These are phyloP conservation scores for Tricholoma sp. DNA, from an alignment of 768 basidiomycete species.

Conservation along the genomic window DNA sequence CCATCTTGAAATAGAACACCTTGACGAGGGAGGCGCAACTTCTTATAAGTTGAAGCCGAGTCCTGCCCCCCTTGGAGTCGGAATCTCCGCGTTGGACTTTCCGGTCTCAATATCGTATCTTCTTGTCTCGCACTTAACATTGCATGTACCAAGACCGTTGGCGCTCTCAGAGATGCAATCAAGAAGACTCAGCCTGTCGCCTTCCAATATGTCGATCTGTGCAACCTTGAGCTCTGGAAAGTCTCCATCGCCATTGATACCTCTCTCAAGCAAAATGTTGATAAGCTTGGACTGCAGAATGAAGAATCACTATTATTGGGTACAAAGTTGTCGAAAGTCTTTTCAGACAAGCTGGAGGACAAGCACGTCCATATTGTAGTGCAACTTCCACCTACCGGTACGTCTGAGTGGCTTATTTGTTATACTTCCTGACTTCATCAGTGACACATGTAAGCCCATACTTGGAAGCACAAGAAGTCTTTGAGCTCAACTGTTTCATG, in stretches of 20 bases:
- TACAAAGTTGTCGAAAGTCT: neutral
- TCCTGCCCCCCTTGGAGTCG: too few species aligned
- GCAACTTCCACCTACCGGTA: neutral
- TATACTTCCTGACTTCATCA: neutral
- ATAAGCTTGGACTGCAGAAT: neutral
- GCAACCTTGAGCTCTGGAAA: neutral
- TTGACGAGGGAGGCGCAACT: too few species aligned
- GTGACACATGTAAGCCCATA: neutral
- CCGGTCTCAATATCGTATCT: too few species aligned
- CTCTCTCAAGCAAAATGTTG: neutral
- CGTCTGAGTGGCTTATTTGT: neutral
- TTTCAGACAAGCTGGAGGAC: neutral
- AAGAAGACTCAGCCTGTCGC: neutral
- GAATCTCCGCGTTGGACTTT: too few species aligned
- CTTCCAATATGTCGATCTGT: neutral
- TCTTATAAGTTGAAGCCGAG: too few species aligned
- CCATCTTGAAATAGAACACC: too few species aligned
- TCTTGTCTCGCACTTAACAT: too few species aligned
- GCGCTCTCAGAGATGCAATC: neutral
- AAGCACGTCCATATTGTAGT: neutral
- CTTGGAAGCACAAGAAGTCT: neutral
- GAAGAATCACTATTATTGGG: neutral
- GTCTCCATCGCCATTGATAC: neutral
- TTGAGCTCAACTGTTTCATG: neutral
- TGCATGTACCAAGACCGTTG: neutral